A percentile compares a stretch with the other conserved stretches of the same genome.
Evolutionary conservation across 805 yeast genomes (phyloP).

Genomic region (Lachancea quebecensis): DNA sequence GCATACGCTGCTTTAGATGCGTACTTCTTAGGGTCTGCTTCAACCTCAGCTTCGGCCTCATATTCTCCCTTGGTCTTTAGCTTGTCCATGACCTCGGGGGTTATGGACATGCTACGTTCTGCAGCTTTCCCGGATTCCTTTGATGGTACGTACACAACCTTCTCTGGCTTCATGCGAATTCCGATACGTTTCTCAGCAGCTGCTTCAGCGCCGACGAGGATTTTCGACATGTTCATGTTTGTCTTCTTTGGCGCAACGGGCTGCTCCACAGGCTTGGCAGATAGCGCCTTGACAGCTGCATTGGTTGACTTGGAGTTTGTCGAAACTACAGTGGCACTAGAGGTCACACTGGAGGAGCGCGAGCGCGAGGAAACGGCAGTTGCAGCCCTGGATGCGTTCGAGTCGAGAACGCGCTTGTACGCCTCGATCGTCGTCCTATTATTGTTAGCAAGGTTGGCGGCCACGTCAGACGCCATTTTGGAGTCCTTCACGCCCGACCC

Average conservation of each 20-base stretch:
- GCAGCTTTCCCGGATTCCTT: conserved; percentile 20
- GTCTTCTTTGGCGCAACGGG: conserved; percentile 5
- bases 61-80: conserved; percentile 24
- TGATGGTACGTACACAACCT: conserved; percentile 12
- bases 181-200: conserved; percentile 24
- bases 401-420: conserved; percentile 44
- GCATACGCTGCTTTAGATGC: conserved; percentile 39
- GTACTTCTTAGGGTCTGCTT: conserved; percentile 41
- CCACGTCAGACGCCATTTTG: conserved; percentile 56
- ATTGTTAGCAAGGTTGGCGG: conserved; percentile 68
- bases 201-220: conserved; percentile 26
- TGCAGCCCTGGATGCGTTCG: conserved; percentile 31
- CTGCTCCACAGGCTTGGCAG: conserved; percentile 9
- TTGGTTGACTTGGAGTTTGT: conserved; percentile 4
- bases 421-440: conserved; percentile 55
- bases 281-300: conserved; percentile 30
- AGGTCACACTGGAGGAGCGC: conserved; percentile 4
- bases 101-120: conserved; percentile 16
- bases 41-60: conserved; percentile 60
- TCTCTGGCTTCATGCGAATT: conserved; percentile 10
- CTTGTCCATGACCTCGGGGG: conserved; percentile 18
- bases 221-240: conserved; percentile 23
- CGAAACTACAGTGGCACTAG: conserved; percentile 7
- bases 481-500: conserved; percentile 58
- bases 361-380: conserved; percentile 12